Conservation (phyloP, 306 rosid species). For the Parietaria judaica region DNA sequence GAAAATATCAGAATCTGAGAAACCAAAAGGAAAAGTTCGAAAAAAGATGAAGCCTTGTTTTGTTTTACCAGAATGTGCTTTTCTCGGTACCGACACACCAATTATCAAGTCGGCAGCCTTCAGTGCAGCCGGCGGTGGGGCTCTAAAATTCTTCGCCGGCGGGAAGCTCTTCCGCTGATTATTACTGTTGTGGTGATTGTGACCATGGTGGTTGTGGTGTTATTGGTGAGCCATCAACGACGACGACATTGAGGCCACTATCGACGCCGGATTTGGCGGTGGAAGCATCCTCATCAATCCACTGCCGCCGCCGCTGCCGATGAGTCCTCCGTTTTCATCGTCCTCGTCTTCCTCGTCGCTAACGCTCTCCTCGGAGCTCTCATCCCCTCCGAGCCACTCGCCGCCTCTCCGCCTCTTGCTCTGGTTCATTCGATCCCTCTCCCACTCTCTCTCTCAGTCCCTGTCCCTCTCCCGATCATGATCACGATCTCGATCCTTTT, state of each 20-base stretch:
- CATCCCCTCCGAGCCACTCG: conserved; percentile 73
- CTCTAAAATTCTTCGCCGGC: conserved; percentile 60
- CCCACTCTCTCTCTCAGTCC: conserved; percentile 50
- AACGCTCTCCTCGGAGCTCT: conserved; percentile 82
- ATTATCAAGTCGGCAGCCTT: conserved; percentile 94
- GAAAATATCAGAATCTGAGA: conserved; percentile 10
- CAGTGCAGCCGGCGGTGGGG: conserved; percentile 57
- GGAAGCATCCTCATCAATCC: conserved; percentile 87
- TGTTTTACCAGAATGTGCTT: conserved; percentile 88
- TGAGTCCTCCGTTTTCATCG: conserved; percentile 43
- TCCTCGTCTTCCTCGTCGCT: conserved; percentile 79
- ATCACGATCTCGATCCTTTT: conserved; percentile 61
- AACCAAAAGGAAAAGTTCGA: not conserved
- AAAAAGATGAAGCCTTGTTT: not conserved
- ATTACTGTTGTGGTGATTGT: not conserved
- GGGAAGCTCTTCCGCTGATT: conserved; percentile 75
- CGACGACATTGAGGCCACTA: conserved; percentile 17
- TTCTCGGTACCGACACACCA: conserved; percentile 82
- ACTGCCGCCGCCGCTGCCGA: conserved; percentile 23
- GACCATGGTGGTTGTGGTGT: conserved; percentile 22
- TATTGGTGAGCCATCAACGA: conserved; percentile 33
- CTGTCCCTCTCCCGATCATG: conserved; percentile 61
- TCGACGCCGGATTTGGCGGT: conserved; percentile 53
- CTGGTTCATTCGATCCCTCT: conserved; percentile 70
- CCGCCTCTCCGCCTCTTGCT: conserved; percentile 76